Evolutionary conservation across 2,329 filamentous ascomycete genomes (phyloP).

Genomic region (Fusarium algeriense): DNA sequence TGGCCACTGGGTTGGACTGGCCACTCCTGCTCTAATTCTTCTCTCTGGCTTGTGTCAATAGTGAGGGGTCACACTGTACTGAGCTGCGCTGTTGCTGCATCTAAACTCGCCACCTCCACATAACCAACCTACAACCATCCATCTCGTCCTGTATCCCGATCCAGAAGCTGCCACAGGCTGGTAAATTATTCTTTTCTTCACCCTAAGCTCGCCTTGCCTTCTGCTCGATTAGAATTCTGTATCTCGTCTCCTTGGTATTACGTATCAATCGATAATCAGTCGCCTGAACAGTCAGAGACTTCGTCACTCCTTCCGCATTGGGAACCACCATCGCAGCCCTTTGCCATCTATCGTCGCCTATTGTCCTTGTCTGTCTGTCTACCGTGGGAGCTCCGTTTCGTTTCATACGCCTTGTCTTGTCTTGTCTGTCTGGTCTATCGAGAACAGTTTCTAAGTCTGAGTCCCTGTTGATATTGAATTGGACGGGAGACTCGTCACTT

Average conservation of each 20-base stretch:
- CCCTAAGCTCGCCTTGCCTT: constrained; percentile 3
- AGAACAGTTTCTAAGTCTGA: not conserved
- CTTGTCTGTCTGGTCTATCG: not conserved
- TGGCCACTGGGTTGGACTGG: not conserved
- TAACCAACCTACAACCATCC: constrained; percentile 7
- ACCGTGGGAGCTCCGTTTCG: constrained; percentile 22
- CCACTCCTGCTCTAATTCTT: not conserved
- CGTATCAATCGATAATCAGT: constrained; percentile 13
- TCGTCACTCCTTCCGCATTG: constrained; percentile 35
- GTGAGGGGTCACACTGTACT: constrained; percentile 38
- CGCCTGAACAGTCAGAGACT: constrained; percentile 12
- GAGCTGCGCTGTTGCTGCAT: constrained; percentile 20
- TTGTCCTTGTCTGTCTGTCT: not conserved
- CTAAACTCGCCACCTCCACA: constrained; percentile 45
- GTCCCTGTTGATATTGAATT: constrained; percentile 29
- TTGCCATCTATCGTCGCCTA: constrained; percentile 5
- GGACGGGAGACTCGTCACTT: constrained; percentile 4
- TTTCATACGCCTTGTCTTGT: constrained; percentile 5
- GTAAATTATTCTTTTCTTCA: constrained; percentile 7
- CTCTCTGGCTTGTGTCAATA: not conserved
- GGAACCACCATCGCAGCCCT: constrained; percentile 8
- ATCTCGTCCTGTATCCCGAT: constrained; percentile 8
- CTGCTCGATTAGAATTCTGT: constrained; percentile 1
- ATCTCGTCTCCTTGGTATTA: constrained; percentile 4
- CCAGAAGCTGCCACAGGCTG: constrained; percentile 18